These are phyloP conservation scores for Puccinia triticina DNA, from an alignment of 1,284 basidiomycete species.

Conservation along the genomic window DNA sequence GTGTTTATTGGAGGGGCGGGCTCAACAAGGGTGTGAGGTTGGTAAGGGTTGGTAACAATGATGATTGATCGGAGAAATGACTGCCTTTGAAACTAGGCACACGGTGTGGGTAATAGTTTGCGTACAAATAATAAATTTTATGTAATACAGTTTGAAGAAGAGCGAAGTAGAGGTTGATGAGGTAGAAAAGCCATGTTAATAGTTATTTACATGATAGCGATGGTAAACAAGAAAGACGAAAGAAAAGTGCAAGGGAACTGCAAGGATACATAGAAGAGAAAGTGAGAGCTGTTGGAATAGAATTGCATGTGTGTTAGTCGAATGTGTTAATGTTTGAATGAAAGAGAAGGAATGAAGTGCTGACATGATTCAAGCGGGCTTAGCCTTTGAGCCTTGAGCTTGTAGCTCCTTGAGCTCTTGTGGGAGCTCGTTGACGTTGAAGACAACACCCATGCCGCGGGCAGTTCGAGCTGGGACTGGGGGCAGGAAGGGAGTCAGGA, in stretches of 20 bases:
- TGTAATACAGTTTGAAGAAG: neutral
- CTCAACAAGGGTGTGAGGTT: too few relatives aligned
- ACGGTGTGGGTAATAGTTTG: neutral
- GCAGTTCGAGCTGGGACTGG: neutral
- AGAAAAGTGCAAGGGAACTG: too few relatives aligned
- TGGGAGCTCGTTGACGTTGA: neutral
- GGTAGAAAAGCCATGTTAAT: too few relatives aligned
- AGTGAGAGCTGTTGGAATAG: neutral
- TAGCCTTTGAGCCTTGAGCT: neutral
- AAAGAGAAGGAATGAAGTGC: neutral
- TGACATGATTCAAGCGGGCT: constrained; percentile 1
- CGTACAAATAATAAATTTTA: neutral
- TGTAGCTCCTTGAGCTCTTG: neutral
- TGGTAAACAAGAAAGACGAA: too few relatives aligned
- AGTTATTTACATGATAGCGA: too few relatives aligned
- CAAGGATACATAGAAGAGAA: too few relatives aligned
- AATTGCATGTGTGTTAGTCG: neutral
- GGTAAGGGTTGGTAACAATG: too few relatives aligned
- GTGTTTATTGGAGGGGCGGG: too few relatives aligned
- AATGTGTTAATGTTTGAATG: too few relatives aligned
- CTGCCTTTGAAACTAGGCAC: constrained; percentile 8
- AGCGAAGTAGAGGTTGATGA: neutral
- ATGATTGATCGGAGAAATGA: neutral
- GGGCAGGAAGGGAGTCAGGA: neutral
- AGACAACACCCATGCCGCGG: neutral